These are phyloP conservation scores for Marasmius tenuissimus DNA, from an alignment of 1,284 basidiomycete species.

Conservation along the genomic window DNA sequence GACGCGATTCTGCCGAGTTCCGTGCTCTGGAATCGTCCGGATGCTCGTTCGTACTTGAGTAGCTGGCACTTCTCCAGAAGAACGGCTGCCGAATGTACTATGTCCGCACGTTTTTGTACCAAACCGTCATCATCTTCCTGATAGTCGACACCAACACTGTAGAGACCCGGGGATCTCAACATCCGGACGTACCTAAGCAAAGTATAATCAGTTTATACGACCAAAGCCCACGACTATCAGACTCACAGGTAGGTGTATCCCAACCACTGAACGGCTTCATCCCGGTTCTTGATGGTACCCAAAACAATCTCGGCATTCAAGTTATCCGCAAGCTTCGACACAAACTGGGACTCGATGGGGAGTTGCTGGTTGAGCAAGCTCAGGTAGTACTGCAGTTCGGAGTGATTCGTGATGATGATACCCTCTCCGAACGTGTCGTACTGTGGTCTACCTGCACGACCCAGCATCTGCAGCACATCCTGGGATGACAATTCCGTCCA, in stretches of 20 bases:
- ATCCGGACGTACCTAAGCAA: slow-evolving; percentile 86
- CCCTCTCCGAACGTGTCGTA: slow-evolving; percentile 98
- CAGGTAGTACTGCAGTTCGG: slow-evolving; percentile 95
- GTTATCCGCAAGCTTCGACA: slow-evolving; percentile 92
- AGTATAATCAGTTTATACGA: slow-evolving; percentile 3
- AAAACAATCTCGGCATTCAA: slow-evolving; percentile 98
- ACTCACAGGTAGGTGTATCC: slow-evolving; percentile 92
- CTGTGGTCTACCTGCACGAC: slow-evolving; percentile 96
- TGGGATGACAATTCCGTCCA: slow-evolving; percentile 97
- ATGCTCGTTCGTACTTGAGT: slow-evolving; percentile 90
- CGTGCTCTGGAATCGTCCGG: slow-evolving; percentile 88
- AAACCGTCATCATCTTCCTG: slow-evolving; percentile 82
- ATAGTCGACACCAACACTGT: slow-evolving; percentile 91
- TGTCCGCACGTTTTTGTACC: slow-evolving; percentile 94
- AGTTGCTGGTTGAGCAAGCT: slow-evolving; percentile 93
- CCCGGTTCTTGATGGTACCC: slow-evolving; percentile 92
- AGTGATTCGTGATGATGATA: slow-evolving; percentile 98
- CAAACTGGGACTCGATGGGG: slow-evolving; percentile 96
- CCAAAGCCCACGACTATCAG: slow-evolving; percentile 1
- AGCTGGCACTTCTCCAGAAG: slow-evolving; percentile 94
- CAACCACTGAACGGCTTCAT: slow-evolving; percentile 98
- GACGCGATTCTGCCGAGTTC: slow-evolving; percentile 95
- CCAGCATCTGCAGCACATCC: slow-evolving; percentile 98
- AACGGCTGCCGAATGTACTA: slow-evolving; percentile 92
- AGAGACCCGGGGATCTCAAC: slow-evolving; percentile 88